Evolutionary conservation across 306 rosid genomes (phyloP).

Genomic region (Dryas alaskensis): DNA sequence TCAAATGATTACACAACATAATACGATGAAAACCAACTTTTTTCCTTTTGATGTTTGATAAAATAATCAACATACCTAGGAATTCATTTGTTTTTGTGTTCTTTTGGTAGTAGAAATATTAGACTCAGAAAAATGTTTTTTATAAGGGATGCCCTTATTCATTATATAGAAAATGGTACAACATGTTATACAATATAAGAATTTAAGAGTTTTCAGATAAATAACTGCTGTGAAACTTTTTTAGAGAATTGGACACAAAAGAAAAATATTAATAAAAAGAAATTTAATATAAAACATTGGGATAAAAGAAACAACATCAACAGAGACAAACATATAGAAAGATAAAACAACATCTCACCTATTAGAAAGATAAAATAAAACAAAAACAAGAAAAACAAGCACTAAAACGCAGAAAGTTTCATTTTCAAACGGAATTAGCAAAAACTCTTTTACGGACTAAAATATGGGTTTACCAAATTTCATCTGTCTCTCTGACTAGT

Average conservation of each 20-base stretch:
- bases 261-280: too few relatives aligned
- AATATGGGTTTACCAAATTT: neutral
- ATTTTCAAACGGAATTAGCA: neutral
- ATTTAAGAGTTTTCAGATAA: too few relatives aligned
- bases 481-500: neutral
- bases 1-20: neutral
- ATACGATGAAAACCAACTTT: neutral
- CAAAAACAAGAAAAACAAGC: neutral
- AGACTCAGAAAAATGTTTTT: neutral
- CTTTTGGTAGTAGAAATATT: neutral
- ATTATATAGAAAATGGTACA: too few relatives aligned
- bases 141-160: too few relatives aligned
- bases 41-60: neutral
- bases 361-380: neutral
- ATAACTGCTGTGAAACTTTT: too few relatives aligned
- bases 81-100: neutral
- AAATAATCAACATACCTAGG: neutral
- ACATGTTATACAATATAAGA: too few relatives aligned
- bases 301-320: neutral
- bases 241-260: too few relatives aligned
- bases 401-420: neutral
- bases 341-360: neutral
- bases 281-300: too few relatives aligned
- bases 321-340: neutral
- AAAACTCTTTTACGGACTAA: neutral